Evolutionary conservation across 1,139 yeast species (phyloP), one percentile per base, ranked within the genome.

Genomic region (Yamadazyma diospyri): DNA sequence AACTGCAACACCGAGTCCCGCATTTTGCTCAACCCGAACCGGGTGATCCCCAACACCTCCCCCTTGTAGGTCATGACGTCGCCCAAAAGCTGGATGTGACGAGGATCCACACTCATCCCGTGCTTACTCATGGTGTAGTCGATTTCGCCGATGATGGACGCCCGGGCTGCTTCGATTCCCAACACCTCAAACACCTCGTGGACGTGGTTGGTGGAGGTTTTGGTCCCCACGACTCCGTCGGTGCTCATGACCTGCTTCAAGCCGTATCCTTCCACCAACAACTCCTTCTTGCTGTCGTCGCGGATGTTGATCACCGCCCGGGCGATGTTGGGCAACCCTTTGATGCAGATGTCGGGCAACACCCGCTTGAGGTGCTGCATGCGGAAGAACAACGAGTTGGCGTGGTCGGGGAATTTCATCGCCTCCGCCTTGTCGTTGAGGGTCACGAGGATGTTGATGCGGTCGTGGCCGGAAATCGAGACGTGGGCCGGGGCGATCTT

Each of bases 31-130:
- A 94, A 72, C 47, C 99, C 99, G 52, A 94, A 94, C 62, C 99
- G 76, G 3, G 99, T 94, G 54, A 94, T 94, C 60, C 99, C 98
- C 49, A 94, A 72, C 6, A 94, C 95, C 56, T 94, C 98, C 39
- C 99, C 99, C 64, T 92, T 94, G 59, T 87, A 94, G 0, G 97
- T 87, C 99, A 94, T 94, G 37, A 94, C 98, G 58, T 94, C 99
- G 43, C 98, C 98, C 43, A 94, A 67, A 33, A 94, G 68, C 64
- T 92, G 98, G 57, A 94, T 88, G 63, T 94, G 99, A 70, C 99
- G 95, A 42, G 98, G 98, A 69, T 94, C 99, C 37, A 94, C 97
- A 58, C 95, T 86, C 98, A 94, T 94, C 61, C 98, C 98, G 70
- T 94, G 98, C 60, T 88, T 87, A 59, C 95, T 81, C 99, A 94